Conservation (phyloP, 306 rosid genomes). For the Quercus variabilis region DNA sequence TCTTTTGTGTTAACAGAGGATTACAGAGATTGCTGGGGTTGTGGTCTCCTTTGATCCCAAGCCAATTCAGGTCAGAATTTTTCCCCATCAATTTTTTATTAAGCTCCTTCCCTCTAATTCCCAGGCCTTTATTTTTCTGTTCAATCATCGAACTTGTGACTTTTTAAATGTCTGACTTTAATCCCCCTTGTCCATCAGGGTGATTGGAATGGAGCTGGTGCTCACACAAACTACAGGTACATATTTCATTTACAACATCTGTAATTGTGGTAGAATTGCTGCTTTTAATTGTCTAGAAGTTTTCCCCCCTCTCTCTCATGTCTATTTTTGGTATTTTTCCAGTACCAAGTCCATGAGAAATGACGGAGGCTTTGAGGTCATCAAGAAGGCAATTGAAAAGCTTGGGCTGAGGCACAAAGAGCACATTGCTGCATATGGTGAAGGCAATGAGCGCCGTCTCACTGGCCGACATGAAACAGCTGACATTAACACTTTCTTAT, state of each 20-base stretch:
- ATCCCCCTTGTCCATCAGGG: slow-evolving; percentile 34
- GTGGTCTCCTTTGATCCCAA: slow-evolving; percentile 87
- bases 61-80: slow-evolving; percentile 65
- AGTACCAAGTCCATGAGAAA: slow-evolving; percentile 85
- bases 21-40: slow-evolving; percentile 82
- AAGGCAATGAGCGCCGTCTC: slow-evolving; percentile 92
- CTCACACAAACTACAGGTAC: slow-evolving; percentile 95
- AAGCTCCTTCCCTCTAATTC: not conserved
- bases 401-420: slow-evolving; percentile 68
- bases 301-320: not conserved
- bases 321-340: slow-evolving; percentile 12
- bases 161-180: not conserved
- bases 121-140: not conserved
- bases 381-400: slow-evolving; percentile 77
- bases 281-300: not conserved
- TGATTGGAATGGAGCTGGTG: slow-evolving; percentile 99
- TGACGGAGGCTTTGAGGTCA: slow-evolving; percentile 75
- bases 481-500: slow-evolving; percentile 73
- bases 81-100: not conserved
- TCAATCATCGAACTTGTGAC: not conserved
- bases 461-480: slow-evolving; percentile 93
- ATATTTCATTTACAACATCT: not conserved
- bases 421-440: slow-evolving; percentile 92
- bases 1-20: slow-evolving; percentile 55
- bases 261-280: not conserved